A percentile compares a stretch with the other conserved stretches of the same genome.
Evolutionary conservation across 139 green algal species (phyloP).

Genomic region (Chlorella sp.): DNA sequence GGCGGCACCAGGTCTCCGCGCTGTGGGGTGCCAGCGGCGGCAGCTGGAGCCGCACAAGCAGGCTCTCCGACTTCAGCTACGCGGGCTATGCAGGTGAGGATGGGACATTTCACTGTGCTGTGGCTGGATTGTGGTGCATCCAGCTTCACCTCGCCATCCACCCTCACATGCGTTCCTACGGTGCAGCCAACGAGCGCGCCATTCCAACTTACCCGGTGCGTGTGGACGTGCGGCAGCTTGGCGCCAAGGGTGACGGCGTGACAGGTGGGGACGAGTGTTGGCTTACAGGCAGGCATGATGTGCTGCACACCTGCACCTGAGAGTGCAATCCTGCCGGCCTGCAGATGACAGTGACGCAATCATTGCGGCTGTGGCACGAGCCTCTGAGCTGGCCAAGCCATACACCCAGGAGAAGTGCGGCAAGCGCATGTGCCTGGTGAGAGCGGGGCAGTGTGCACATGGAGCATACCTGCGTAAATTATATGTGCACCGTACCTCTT

Average conservation of each 20-base stretch:
- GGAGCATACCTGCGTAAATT: no score
- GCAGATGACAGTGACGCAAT: slow-evolving; percentile 23
- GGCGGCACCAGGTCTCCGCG: no score
- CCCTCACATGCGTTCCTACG: neutral
- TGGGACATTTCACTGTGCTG: no score
- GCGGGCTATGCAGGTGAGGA: slow-evolving; percentile 3
- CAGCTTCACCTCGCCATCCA: no score
- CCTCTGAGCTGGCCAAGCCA: neutral
- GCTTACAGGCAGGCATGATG: no score
- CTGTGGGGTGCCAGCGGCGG: neutral
- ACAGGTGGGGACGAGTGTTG: neutral
- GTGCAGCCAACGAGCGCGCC: neutral
- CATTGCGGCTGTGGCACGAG: neutral
- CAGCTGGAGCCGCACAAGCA: neutral
- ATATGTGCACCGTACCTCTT: no score
- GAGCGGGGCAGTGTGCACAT: no score
- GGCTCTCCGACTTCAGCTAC: slow-evolving; percentile 4
- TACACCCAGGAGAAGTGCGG: neutral
- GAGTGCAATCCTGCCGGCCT: no score
- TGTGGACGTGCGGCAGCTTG: neutral
- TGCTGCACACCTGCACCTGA: no score
- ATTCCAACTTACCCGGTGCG: neutral
- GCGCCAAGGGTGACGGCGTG: slow-evolving; percentile 2
- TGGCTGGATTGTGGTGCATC: no score
- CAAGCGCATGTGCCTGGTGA: neutral